Conservation (phyloP, 345 rosid genomes). For the Turnera subulata region DNA sequence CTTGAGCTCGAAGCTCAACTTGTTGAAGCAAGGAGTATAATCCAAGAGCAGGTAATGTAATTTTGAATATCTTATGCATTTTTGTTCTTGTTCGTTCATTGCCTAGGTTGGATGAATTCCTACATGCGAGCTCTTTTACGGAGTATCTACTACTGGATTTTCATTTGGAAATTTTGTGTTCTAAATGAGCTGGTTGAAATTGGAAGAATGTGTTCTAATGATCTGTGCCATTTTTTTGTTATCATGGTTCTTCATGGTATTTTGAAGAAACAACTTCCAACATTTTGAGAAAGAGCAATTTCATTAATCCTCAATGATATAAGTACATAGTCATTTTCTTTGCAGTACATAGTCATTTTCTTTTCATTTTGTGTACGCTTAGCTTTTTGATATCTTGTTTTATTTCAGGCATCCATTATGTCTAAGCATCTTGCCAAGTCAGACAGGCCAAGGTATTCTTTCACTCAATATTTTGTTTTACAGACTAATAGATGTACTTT, state of each 20-base stretch:
- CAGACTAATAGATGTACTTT: neutral
- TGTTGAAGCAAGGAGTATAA: slow-evolving; percentile 96
- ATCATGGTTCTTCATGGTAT: neutral
- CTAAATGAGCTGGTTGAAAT: neutral
- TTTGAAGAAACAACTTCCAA: neutral
- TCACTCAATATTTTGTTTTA: neutral
- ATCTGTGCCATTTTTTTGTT: neutral
- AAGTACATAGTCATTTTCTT: neutral
- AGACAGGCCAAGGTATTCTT: slow-evolving; percentile 65
- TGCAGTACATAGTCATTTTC: no score
- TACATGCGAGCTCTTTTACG: neutral
- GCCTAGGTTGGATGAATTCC: neutral
- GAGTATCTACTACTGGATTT: neutral
- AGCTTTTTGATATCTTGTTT: slow-evolving; percentile 1
- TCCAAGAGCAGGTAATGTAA: slow-evolving; percentile 83
- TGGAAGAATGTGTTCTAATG: neutral
- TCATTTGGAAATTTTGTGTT: neutral
- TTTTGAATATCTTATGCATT: neutral
- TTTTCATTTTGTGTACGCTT: neutral
- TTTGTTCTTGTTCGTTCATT: neutral
- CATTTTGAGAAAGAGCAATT: neutral
- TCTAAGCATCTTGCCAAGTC: slow-evolving; percentile 79
- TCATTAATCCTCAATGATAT: neutral
- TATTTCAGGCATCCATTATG: slow-evolving; percentile 85
- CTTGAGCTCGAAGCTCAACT: slow-evolving; percentile 99